Base-by-base conservation (phyloP, 2,329 filamentous ascomycete genomes). In the Zalaria obscura region DNA sequence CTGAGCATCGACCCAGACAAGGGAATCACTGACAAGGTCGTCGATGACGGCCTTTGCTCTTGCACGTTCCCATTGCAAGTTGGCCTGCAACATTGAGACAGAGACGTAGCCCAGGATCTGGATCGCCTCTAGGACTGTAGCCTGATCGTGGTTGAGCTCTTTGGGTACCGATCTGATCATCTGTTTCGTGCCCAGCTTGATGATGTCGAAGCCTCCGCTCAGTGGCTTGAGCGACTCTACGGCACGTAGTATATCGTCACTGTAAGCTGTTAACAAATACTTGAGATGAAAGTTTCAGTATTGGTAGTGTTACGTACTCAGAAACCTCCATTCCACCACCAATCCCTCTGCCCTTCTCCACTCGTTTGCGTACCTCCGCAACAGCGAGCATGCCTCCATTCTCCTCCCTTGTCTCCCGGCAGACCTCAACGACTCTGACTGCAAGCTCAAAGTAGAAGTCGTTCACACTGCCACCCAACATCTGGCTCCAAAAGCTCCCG, bases 401-500 rank as follows among this genome's bases (percentile, higher is more conserved):
- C 63, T 95, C 89, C 3, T 75, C 76, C 40, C 91, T 72, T 36
- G 87, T 95, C 40, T 80, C 77, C 4, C 86, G 73, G 58, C 91
- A 98, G 5, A 95, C 78, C 61, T 96, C 89, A 4, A 98, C 91
- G 1, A 96, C 83, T 39, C 85, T 75, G n/a, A 96, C 89, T 1
- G 87, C 91, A 36, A 98, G 76, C 67, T 93, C 89, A 61, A 96
- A 96, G 66, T 96, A 98, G 58, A 98, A 98, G 61, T 98, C 91
- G 58, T 95, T 93, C 51, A 98, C 88, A 53, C 80, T 87, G 45
- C 83, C 77, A 27, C 91, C 91, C 18, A 96, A 72, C 47, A 96
- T 76, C 66, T 95, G 88, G 5, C 86, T 83, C 89, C 91, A 96
- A 45, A 95, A 78, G 44, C 81, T 91, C 11, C 76, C 75, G 1